phyloP scores from a whole-genome alignment of 192 early-diverging fungal genomes.

The Coemansia reversa region DNA sequence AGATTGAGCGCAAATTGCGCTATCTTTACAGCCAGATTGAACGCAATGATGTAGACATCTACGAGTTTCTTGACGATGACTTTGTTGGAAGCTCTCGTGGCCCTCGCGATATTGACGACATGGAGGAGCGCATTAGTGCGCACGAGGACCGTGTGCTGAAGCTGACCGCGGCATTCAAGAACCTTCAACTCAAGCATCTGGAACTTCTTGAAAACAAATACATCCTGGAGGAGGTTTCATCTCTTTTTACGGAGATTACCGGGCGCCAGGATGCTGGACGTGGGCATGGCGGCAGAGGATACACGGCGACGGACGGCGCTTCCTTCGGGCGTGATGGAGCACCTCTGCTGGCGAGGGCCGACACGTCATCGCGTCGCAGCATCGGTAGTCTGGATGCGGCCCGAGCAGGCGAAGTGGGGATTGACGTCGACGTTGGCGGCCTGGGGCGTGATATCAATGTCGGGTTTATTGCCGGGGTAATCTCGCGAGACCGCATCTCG shows the following conservation, averaged over 20 bases:
- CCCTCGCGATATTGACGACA: constrained; percentile 90
- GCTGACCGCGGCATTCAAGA: constrained; percentile 86
- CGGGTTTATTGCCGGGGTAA: constrained; percentile 95
- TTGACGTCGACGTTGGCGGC: constrained; percentile 35
- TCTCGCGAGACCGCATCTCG: constrained; percentile 74
- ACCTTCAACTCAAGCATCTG: constrained; percentile 81
- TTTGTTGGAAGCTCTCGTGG: constrained; percentile 63
- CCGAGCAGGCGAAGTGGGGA: constrained; percentile 23
- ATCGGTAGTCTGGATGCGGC: constrained; percentile 51
- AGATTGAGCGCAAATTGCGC: constrained; percentile 96
- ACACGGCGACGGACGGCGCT: neutral
- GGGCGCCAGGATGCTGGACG: constrained; percentile 65
- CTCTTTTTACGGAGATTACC: constrained; percentile 59
- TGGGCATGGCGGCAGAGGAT: constrained; percentile 3
- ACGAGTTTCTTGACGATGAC: constrained; percentile 50
- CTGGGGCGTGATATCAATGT: constrained; percentile 56
- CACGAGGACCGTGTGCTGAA: constrained; percentile 80
- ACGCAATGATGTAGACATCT: constrained; percentile 68
- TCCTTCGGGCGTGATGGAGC: constrained; percentile 35
- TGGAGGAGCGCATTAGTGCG: constrained; percentile 76
- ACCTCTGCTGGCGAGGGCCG: constrained; percentile 61
- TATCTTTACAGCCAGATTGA: constrained; percentile 81
- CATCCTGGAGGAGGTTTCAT: constrained; percentile 75
- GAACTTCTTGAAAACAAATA: constrained; percentile 88
- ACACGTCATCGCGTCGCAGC: constrained; percentile 54